Percentiles rank a stretch among this genome's conserved stretches.
phyloP scores from a whole-genome alignment of 225 moss, liverwort and hornwort species.

The Rhytidiadelphus loreus region DNA sequence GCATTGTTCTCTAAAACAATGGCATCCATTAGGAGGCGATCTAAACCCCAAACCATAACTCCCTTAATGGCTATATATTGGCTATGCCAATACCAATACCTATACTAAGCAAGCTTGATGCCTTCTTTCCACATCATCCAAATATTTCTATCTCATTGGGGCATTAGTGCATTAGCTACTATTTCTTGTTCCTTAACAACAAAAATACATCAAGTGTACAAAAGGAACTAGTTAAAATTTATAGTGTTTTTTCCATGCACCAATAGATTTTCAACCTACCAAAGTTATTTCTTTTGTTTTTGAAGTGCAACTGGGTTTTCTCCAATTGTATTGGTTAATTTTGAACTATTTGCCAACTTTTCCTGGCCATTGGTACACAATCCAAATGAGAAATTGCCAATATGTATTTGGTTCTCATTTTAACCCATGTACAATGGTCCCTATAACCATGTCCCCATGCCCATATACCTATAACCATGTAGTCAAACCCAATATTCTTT shows the following conservation, averaged over 20 bases:
- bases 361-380: background rate
- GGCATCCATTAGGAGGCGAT: background rate
- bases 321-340: fast-evolving
- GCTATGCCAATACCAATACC: background rate
- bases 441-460: background rate
- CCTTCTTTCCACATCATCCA: too few species aligned
- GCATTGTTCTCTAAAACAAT: background rate
- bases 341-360: fast-evolving
- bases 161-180: background rate
- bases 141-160: fast-evolving
- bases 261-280: too few species aligned
- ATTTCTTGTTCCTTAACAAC: fast-evolving
- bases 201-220: background rate
- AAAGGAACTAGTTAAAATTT: fast-evolving
- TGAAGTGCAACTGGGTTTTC: fast-evolving
- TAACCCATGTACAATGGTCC: background rate
- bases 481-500: background rate
- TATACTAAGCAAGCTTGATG: too few species aligned
- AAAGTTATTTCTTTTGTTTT: background rate
- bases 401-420: background rate
- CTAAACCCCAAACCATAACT: background rate
- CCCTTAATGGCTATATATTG: too few species aligned
- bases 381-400: background rate
- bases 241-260: fast-evolving
- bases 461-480: background rate